Evolutionary conservation across 805 yeast species (phyloP), one percentile per base, ranked within the genome.

Genomic region (Yarrowia alimentaria): DNA sequence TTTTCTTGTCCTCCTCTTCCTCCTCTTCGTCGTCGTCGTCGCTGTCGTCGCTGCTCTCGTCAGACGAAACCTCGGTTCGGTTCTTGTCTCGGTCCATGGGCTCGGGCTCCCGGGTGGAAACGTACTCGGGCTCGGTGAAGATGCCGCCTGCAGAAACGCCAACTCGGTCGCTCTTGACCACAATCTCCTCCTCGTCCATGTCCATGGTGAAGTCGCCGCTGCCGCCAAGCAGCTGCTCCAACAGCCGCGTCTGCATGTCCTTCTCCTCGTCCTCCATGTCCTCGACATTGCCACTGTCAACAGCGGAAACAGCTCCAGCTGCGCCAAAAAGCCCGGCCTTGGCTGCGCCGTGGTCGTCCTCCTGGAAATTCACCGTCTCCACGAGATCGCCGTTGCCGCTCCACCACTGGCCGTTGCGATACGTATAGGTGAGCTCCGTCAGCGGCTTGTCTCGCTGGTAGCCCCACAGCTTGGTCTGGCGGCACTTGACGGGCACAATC

Each of bases 381-480:
- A 90, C 75, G 10, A 87, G 75, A 62, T 86, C 94, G 42, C 82
- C 85, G 54, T 78, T 80, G 5, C 89, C 89, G 64, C 85, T 86
- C 57, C 75, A 76, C 96, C 96, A 88, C 37, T 74, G 76, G 0
- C 84, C 85, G 55, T 81, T 76, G 8, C 66, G 69, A 62, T 77
- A 90, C 50, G 71, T 70, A 65, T 72, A 76, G 0, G 83, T 85
- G 57, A 89, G 70, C 58, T 83, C 93, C 25, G 75, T 73, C 2
- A 74, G 63, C 3, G 74, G 70, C 59, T 77, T 82, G 56, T 78
- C 75, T 68, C 85, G 85, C 57, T 85, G 89, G 55, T 79, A 75
- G 3, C 98, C 98, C 99, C 99, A 91, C 31, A 93, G 73, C 63
- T 89, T 89, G 24, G 82, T 79, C 67, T 89, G 88, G 58, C 75